Conservation (phyloP, 331 rosid genomes). For the Erythrophleum ivorense region DNA sequence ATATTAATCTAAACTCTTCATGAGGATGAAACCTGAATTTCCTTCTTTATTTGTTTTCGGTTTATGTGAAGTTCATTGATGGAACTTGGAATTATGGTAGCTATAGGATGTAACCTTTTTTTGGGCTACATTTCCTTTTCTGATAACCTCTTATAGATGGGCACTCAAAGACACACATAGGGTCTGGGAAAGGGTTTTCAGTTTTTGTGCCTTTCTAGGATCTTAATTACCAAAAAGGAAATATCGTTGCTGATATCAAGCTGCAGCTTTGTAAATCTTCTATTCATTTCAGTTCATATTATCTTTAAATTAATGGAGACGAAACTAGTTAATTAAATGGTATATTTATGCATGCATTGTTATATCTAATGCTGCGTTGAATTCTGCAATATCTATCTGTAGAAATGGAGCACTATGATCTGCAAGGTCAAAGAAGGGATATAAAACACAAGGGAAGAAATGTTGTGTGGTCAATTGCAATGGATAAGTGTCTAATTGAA, state of each 20-base stretch:
- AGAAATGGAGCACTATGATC: slow-evolving; percentile 74
- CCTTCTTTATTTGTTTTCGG: background rate
- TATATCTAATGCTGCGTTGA: slow-evolving; percentile 18
- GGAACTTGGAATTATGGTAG: background rate
- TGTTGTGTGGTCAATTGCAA: slow-evolving; percentile 85
- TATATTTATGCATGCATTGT: background rate
- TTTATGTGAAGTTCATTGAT: background rate
- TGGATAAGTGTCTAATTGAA: slow-evolving; percentile 84
- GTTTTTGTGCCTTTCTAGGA: background rate
- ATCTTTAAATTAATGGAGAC: background rate
- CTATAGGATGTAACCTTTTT: slow-evolving; percentile 11
- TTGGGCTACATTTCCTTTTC: background rate
- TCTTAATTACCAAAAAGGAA: background rate
- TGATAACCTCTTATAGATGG: background rate
- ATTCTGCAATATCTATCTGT: slow-evolving; percentile 30
- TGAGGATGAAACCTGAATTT: slow-evolving; percentile 6
- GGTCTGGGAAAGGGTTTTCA: background rate
- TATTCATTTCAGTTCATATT: slow-evolving; percentile 9
- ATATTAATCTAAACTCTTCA: background rate
- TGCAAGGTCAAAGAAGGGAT: slow-evolving; percentile 68
- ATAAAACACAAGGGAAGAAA: slow-evolving; percentile 80
- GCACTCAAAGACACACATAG: background rate
- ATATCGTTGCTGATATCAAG: background rate
- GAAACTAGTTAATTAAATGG: background rate
- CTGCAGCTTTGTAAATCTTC: slow-evolving; percentile 1